Conservation (phyloP, 495 filamentous ascomycete species). For the Tetracladium marchalianum region DNA sequence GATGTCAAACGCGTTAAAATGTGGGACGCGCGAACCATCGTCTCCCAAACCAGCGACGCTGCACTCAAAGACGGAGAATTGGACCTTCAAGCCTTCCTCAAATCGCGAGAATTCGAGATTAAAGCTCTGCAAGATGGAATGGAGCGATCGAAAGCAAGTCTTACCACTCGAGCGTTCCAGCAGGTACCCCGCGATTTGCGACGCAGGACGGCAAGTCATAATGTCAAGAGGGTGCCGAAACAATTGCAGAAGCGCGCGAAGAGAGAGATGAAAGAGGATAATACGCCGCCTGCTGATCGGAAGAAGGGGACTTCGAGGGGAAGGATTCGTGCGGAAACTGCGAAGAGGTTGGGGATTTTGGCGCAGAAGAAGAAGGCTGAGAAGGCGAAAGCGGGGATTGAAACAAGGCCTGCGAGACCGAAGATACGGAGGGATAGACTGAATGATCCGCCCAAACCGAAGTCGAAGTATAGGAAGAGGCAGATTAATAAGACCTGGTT, state of each 20-base stretch:
- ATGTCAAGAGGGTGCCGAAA: conserved; percentile 84
- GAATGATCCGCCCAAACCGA: conserved; percentile 52
- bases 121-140: conserved; percentile 72
- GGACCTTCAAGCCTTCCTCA: conserved; percentile 71
- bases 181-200: conserved; percentile 75
- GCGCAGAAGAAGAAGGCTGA: conserved; percentile 44
- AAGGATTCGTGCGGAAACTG: conserved; percentile 74
- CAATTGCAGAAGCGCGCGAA: conserved; percentile 58
- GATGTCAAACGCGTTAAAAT: conserved; percentile 51
- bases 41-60: conserved; percentile 59
- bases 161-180: conserved; percentile 76
- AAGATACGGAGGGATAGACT: conserved; percentile 64
- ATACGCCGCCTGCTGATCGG: conserved; percentile 70
- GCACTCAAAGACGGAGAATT: conserved; percentile 70
- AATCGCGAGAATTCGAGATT: conserved; percentile 81
- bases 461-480: conserved; percentile 71
- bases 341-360: conserved; percentile 58
- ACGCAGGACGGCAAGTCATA: conserved; percentile 85
- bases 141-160: conserved; percentile 52
- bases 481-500: conserved; percentile 89
- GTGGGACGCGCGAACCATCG: conserved; percentile 58
- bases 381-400: conserved; percentile 33
- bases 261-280: conserved; percentile 83
- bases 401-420: conserved; percentile 29
- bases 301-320: conserved; percentile 57